Base-by-base conservation (phyloP, 305 asterid species). In the Fraxinus floribunda region DNA sequence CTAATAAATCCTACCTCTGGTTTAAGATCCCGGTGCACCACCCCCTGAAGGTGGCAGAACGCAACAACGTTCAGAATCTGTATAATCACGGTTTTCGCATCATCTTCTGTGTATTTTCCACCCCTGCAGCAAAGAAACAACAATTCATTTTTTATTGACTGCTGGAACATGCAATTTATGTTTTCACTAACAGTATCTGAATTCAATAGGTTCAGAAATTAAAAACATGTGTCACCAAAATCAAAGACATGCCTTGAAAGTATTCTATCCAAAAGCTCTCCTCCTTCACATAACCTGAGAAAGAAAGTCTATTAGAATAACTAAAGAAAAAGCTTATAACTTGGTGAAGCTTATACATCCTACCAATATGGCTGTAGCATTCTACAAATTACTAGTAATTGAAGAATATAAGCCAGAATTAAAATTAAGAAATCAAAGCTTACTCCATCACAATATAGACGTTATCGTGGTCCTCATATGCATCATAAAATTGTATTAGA, bases 31-130 rank as follows among this genome's bases (percentile, higher is more conserved):
- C 98, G 89, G 85, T 94, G 98, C 72, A 94, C 98, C 36, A 94
- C 97, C 20, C 97, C 97, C 77, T 92, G 97, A 66, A 94, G 97
- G 90, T 93, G 98, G 85, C 93, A 94, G 86, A 90, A 94, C 8
- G 97, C 80, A 76, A 91, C 97, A 49, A 90, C 92, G 38, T 92
- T 93, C 72, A 94, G 83, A 85, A 94, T 91, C 82, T 93, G 97
- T 77, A 88, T 84, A 89, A 94, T 83, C 86, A 94, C 95, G 16
- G 34, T 78, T 89, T 93, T 94, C 29, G 97, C 97, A 79, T 94
- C 97, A 20, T 93, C 95, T 88, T 91, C 95, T 5, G 93, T 70
- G 88, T 91, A 94, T 85, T 92, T 93, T 46, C 98, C 97, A 64
- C 97, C 97, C 88, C 98, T 93, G 83, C 80, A 80, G 73, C 44